phyloP scores from a whole-genome alignment of 345 rosid species.

The Gossypium stocksii region DNA sequence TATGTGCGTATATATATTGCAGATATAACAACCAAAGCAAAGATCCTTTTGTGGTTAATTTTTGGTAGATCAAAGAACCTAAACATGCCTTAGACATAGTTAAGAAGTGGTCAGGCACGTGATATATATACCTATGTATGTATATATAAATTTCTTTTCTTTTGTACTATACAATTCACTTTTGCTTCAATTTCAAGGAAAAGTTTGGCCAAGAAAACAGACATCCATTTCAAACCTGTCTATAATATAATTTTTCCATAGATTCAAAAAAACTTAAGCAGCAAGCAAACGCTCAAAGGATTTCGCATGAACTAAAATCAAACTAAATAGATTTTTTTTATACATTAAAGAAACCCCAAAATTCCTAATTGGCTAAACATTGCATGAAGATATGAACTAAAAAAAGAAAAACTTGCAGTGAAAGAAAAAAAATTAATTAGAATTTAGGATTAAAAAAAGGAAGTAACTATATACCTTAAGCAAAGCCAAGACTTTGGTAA shows the following conservation, averaged over 20 bases:
- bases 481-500: constrained; percentile 67
- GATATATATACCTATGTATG: no score
- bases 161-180: background rate
- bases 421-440: background rate
- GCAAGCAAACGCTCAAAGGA: constrained; percentile 4
- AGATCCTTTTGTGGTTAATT: no score
- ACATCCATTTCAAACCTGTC: constrained; percentile 1
- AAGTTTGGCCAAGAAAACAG: background rate
- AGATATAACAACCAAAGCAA: no score
- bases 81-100: no score
- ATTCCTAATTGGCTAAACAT: background rate
- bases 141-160: no score
- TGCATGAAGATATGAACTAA: background rate
- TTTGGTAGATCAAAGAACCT: no score
- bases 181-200: background rate
- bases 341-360: background rate
- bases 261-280: background rate
- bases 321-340: no score
- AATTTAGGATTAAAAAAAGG: background rate
- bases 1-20: no score
- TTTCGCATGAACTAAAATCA: background rate
- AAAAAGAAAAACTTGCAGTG: no score
- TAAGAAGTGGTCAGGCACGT: no score
- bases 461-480: constrained; percentile 62
- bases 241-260: background rate